Base-by-base conservation (phyloP, 306 rosid genomes). In the Vicia faba region DNA sequence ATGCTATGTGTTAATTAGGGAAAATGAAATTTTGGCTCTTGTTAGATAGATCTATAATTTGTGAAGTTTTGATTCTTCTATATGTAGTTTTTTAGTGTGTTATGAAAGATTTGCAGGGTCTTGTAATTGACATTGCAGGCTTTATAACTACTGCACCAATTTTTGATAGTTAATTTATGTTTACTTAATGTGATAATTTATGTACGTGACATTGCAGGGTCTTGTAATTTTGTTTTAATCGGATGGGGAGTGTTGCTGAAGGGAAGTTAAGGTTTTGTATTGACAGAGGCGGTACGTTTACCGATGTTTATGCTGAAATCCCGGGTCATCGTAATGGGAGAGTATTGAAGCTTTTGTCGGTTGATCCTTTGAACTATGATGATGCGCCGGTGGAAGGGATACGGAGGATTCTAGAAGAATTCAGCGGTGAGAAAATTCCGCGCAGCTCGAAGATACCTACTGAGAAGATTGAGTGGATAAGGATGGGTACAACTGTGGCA, bases 401-500 rank as follows among this genome's bases (percentile, higher is more conserved):
- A 39, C 61, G 96, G 55, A 83, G 96, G 85, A 81, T 89, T 38
- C 89, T 92, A 12, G 91, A 92, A 69, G 93, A 92, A 16, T 87
- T 66, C 64, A 76, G 71, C 0, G 86, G 93, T 15, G 66, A 84
- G 67, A 85, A 81, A 69, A 76, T 92, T 49, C 75, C 91, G 0
- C 81, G 96, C 45, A 66, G 64, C 71, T 76, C 77, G 0, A 89
- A 87, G 59, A 86, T 92, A 58, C 96, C 96, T 5, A 89, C 96
- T 0, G 88, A 86, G 73, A 89, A 81, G 79, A 89, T 92, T 26
- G 98, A 89, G 81, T 92, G 98, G 98, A 92, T 92, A 72, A 79
- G 98, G 77, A 92, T 92, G 96, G 98, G 98, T 45, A 92, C 98
- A 55, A 92, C 98, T 45, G 96, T 89, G 59, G 96, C 96, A 2